Percentiles rank a stretch among this genome's conserved stretches.
phyloP scores from a whole-genome alignment of 805 yeast species.

The Ogataea ganodermae region DNA sequence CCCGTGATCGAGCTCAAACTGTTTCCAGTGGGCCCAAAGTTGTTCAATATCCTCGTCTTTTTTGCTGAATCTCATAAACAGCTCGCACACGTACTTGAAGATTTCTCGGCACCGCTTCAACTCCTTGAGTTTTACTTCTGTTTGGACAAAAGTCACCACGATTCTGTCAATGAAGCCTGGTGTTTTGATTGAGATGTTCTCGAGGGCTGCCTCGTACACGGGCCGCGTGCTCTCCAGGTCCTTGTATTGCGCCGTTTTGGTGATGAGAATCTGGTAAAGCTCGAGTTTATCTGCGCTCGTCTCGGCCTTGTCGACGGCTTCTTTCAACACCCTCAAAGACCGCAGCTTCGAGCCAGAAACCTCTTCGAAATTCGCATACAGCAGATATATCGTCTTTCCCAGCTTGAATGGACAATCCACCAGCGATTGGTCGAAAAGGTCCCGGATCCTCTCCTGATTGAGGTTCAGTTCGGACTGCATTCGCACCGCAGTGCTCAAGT shows the following conservation, averaged over 20 bases:
- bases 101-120: slow-evolving; percentile 63
- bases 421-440: slow-evolving; percentile 70
- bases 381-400: slow-evolving; percentile 50
- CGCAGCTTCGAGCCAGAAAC: slow-evolving; percentile 51
- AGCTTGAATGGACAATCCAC: slow-evolving; percentile 49
- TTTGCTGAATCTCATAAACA: slow-evolving; percentile 36
- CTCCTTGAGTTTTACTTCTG: slow-evolving; percentile 59
- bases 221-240: slow-evolving; percentile 48
- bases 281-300: slow-evolving; percentile 36
- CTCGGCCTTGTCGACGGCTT: slow-evolving; percentile 39
- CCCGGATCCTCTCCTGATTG: slow-evolving; percentile 60
- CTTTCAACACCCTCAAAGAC: slow-evolving; percentile 49
- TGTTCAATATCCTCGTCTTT: slow-evolving; percentile 29
- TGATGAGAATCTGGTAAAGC: slow-evolving; percentile 46
- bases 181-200: slow-evolving; percentile 29
- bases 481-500: slow-evolving; percentile 53
- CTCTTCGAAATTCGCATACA: slow-evolving; percentile 67
- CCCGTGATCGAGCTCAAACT: slow-evolving; percentile 74
- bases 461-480: slow-evolving; percentile 34
- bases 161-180: slow-evolving; percentile 40
- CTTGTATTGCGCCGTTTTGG: slow-evolving; percentile 40
- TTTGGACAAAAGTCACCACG: slow-evolving; percentile 52
- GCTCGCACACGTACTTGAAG: slow-evolving; percentile 53
- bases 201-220: slow-evolving; percentile 54
- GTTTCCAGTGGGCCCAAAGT: slow-evolving; percentile 72